Base-by-base conservation (phyloP, 202 grass and related monocot genomes). In the Schoenoplectus triqueter region DNA sequence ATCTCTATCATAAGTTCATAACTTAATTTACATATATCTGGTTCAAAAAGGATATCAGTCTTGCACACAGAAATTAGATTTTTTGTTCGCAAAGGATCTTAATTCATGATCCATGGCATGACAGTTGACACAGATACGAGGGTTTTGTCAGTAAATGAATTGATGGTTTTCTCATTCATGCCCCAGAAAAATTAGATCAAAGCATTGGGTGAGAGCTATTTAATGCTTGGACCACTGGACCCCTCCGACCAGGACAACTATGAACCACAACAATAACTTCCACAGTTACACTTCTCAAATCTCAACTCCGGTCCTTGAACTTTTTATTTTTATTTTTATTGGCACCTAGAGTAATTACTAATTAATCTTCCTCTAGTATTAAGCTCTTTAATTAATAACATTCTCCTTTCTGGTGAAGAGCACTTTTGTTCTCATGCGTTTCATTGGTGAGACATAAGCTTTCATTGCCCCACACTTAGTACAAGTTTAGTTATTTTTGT, bases 81-180 rank as follows among this genome's bases (percentile, higher is more conserved):
- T 18, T 66, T 1, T 45, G 2, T 7, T 19, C 46, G 61, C 47
- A 82, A 13, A 69, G 80, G 64, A 82, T 40, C 9, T 1, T 39
- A 10, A 40, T 1, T 82, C 17, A 3, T 51, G 42, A 54, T 82
- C 10, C 7, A 82, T 66, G 78, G 39, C 14, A 64, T 80, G 18
- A 75, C 15, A 66, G n/a, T 64, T 62, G 54, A 82, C 62, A 82
- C 64, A 57, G 48, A 69, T 82, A 69, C 80, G 64, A 56, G 63
- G 80, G 80, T 82, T 82, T 69, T 70, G 64, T 83, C 80, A 83
- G 80, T 83, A 48, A 83, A 83, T 69, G 31, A 31, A 31, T 31
- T 83, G 64, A 83, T 83, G 80, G 64, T 31, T 69, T 69, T 69
- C 21, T 54, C 47, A 56, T 69, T 83, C 20, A 69, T 47, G 63